These are phyloP conservation scores for Xylaria venustula DNA, from an alignment of 495 filamentous ascomycete genomes.

Conservation along the genomic window DNA sequence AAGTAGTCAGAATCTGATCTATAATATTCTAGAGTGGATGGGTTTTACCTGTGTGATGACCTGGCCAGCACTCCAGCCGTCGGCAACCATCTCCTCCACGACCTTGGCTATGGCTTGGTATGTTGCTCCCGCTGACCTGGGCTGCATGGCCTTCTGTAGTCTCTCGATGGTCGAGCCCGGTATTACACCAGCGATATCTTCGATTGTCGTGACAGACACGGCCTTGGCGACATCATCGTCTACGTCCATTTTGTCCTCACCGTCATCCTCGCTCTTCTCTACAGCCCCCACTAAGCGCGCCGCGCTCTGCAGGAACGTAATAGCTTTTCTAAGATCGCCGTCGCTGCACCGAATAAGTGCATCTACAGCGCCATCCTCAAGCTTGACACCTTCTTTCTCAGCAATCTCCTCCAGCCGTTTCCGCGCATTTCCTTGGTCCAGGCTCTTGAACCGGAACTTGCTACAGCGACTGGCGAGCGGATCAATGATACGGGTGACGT, in stretches of 20 bases:
- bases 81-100: conserved; percentile 87
- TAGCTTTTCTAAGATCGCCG: conserved; percentile 91
- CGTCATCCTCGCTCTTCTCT: conserved; percentile 42
- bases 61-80: conserved; percentile 98
- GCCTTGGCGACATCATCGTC: conserved; percentile 52
- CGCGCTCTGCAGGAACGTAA: conserved; percentile 92
- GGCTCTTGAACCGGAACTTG: conserved; percentile 97
- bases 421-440: conserved; percentile 80
- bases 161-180: conserved; percentile 68
- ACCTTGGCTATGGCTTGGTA: conserved; percentile 75
- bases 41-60: conserved; percentile 68
- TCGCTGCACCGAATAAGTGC: conserved; percentile 84
- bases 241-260: conserved; percentile 53
- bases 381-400: conserved; percentile 63
- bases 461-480: conserved; percentile 87
- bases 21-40: background rate
- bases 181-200: conserved; percentile 96
- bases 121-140: conserved; percentile 57
- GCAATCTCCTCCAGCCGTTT: conserved; percentile 79
- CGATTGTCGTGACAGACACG: conserved; percentile 75
- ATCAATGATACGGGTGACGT: conserved; percentile 97
- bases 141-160: conserved; percentile 76
- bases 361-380: conserved; percentile 78
- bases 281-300: conserved; percentile 71
- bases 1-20: conserved; percentile 8